Percentiles rank a stretch among this genome's conserved stretches.
phyloP scores from a whole-genome alignment of 805 yeast species.

The Wickerhamiella azymoides region DNA sequence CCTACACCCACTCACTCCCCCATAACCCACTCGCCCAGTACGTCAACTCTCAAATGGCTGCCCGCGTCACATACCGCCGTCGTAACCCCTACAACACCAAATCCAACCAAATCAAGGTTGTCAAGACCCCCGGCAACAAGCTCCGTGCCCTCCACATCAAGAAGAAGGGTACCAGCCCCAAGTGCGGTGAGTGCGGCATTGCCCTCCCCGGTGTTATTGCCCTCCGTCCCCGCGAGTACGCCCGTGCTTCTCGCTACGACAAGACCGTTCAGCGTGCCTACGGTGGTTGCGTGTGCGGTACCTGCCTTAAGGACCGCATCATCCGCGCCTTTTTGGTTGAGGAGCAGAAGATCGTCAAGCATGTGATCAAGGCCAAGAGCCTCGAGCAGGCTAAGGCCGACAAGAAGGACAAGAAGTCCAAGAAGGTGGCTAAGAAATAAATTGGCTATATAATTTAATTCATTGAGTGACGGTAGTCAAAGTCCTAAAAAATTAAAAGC shows the following conservation, averaged over 20 bases:
- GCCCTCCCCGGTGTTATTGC: slow-evolving; percentile 81
- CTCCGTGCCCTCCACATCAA: slow-evolving; percentile 95
- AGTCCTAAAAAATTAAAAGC: no score
- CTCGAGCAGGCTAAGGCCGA: slow-evolving; percentile 43
- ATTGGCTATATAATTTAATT: slow-evolving; percentile 11
- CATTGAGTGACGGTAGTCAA: neutral
- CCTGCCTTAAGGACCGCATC: slow-evolving; percentile 97
- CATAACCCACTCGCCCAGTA: neutral
- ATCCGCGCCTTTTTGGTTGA: slow-evolving; percentile 99
- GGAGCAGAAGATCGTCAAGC: slow-evolving; percentile 99
- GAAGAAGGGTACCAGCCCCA: slow-evolving; percentile 68
- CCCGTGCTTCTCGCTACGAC: slow-evolving; percentile 85
- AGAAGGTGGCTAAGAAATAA: slow-evolving; percentile 22
- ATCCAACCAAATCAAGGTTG: slow-evolving; percentile 99
- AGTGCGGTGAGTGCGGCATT: slow-evolving; percentile 49
- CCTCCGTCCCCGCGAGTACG: slow-evolving; percentile 97
- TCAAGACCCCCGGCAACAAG: slow-evolving; percentile 99
- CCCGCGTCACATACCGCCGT: slow-evolving; percentile 98
- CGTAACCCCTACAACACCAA: slow-evolving; percentile 99
- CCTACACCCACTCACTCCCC: slow-evolving; percentile 3
- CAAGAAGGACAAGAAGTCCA: slow-evolving; percentile 16
- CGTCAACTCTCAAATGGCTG: slow-evolving; percentile 56
- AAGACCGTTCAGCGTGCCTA: slow-evolving; percentile 98
- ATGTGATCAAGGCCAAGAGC: slow-evolving; percentile 94
- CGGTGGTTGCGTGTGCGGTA: slow-evolving; percentile 98